Evolutionary conservation across 352 stramenopile genomes (phyloP).

Genomic region (Globisporangium iwayamae): DNA sequence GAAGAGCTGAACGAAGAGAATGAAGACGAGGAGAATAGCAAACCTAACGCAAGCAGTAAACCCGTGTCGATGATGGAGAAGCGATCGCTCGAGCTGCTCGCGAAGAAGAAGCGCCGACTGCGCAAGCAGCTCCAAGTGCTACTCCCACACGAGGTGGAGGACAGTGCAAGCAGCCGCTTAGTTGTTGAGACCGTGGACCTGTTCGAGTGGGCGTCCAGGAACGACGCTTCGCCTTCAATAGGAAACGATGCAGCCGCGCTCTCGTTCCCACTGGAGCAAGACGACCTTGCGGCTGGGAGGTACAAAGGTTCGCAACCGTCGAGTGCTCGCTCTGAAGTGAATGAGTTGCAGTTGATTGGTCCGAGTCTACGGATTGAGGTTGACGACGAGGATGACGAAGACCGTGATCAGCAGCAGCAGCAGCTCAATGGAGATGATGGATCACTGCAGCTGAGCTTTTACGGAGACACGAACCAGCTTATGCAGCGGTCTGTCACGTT

Average conservation of each 20-base stretch:
- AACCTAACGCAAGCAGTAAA: slow-evolving; percentile 7
- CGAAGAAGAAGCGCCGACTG: slow-evolving; percentile 56
- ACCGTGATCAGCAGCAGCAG: neutral
- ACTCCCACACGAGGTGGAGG: slow-evolving; percentile 60
- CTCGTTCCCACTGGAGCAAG: neutral
- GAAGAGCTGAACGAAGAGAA: slow-evolving; percentile 5
- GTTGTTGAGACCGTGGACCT: slow-evolving; percentile 56
- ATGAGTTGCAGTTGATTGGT: neutral
- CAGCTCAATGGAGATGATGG: neutral
- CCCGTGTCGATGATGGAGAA: slow-evolving; percentile 48
- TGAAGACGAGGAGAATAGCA: slow-evolving; percentile 11
- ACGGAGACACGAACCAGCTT: slow-evolving; percentile 30
- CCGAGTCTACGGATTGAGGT: slow-evolving; percentile 5
- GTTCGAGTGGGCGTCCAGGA: slow-evolving; percentile 61
- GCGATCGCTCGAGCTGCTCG: slow-evolving; percentile 46
- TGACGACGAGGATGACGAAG: neutral
- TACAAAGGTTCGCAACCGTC: neutral
- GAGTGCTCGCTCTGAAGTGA: neutral
- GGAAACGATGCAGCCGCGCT: neutral
- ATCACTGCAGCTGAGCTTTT: slow-evolving; percentile 43
- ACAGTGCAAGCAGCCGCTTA: slow-evolving; percentile 42
- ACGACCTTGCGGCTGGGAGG: neutral
- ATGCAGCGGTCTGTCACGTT: slow-evolving; percentile 39
- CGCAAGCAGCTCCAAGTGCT: slow-evolving; percentile 66
- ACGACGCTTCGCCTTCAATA: neutral